Base-by-base conservation (phyloP, 495 filamentous ascomycete genomes). In the Podospora anserina region DNA sequence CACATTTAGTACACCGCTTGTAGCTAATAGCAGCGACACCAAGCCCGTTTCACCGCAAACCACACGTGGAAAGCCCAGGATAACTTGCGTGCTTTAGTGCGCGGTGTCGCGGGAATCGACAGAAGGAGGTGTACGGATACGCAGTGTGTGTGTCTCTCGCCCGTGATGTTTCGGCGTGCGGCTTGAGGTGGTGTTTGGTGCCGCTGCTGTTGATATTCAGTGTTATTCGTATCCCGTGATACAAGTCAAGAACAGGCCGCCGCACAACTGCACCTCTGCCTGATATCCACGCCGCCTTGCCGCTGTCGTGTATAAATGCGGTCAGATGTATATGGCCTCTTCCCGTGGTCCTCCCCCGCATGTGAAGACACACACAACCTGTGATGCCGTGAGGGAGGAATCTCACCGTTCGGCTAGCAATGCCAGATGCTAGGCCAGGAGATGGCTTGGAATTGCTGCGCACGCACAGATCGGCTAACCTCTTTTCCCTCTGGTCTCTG, bases 401-500 rank as follows among this genome's bases (percentile, higher is more conserved):
- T 49, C 39, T 49, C 39, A 49, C 39, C 39, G 39, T 49, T 49
- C 39, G 39, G 39, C 39, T 49, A 49, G 39, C 39, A 13, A 49
- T 18, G 39, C 39, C 39, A 49, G 39, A 49, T 49, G 55, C 55
- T 7, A 58, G 55, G 23, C 5, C 0, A 20, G 55, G 55, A 58
- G 55, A 58, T 19, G 23, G 55, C n/a, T 26, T 58, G n/a, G 55
- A 23, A 58, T 58, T 58, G 55, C 15, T 58, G 55, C 55, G 55
- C 55, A 58, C 55, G 55, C 55, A 58, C 55, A 58, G 55, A 58
- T 58, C n/a, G 1, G 11, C 55, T 58, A 58, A 26, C 55, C 55
- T 26, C 55, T 58, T 58, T 58, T 13, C 5, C n/a, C 6, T 58
- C 23, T 58, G 39, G 39, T 11, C 23, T 23, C 23, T 23, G 23